phyloP scores from a whole-genome alignment of 768 basidiomycete genomes.

The Myochromella boudieri region DNA sequence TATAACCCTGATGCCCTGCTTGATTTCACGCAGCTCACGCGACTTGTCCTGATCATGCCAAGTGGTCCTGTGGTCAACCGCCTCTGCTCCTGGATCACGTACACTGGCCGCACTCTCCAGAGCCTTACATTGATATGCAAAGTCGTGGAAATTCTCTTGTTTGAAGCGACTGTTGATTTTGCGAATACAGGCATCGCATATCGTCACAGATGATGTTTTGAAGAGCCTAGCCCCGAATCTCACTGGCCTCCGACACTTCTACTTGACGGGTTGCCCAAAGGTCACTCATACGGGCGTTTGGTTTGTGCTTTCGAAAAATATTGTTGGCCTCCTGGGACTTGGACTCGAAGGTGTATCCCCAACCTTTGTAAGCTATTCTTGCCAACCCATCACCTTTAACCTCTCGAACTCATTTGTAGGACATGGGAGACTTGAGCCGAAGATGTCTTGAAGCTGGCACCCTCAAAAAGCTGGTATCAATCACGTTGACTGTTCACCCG shows the following conservation, averaged over 20 bases:
- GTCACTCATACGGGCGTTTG: conserved; percentile 63
- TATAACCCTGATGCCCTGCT: conserved; percentile 55
- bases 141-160: conserved; percentile 32
- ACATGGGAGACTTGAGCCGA: conserved; percentile 46
- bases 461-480: conserved; percentile 47
- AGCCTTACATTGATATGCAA: conserved; percentile 71
- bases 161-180: conserved; percentile 1
- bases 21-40: conserved; percentile 49
- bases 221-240: conserved; percentile 49
- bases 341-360: conserved; percentile 64
- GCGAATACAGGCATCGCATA: conserved; percentile 48
- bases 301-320: conserved; percentile 45
- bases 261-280: conserved; percentile 66
- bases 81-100: conserved; percentile 50
- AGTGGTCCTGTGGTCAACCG: conserved; percentile 49
- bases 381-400: neutral
- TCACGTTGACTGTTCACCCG: conserved; percentile 55
- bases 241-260: conserved; percentile 50
- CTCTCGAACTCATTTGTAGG: conserved; percentile 32
- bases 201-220: conserved; percentile 59
- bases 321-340: conserved; percentile 48
- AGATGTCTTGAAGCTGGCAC: conserved; percentile 32
- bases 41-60: conserved; percentile 77
- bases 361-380: conserved; percentile 46
- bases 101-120: conserved; percentile 45